Evolutionary conservation across 768 basidiomycete genomes (phyloP).

Genomic region (Suillus variegatus): DNA sequence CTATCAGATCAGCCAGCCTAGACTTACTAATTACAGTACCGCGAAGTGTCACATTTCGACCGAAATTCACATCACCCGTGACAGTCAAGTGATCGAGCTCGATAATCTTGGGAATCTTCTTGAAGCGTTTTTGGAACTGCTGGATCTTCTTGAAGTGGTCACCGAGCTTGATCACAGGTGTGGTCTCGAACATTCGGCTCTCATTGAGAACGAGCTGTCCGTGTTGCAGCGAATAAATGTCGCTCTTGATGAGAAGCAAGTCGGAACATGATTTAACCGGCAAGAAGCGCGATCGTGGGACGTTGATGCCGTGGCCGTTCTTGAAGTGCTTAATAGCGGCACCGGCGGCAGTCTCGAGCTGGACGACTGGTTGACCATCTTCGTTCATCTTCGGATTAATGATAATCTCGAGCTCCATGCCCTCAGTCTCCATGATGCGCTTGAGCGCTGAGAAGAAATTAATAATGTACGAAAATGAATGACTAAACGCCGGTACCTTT

Average conservation of each 20-base stretch:
- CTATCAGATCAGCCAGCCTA: background rate
- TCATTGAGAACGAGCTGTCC: slow-evolving; percentile 66
- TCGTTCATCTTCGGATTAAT: slow-evolving; percentile 72
- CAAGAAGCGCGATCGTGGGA: slow-evolving; percentile 71
- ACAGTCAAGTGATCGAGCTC: slow-evolving; percentile 79
- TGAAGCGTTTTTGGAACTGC: slow-evolving; percentile 75
- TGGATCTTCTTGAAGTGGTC: slow-evolving; percentile 77
- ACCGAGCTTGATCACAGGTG: slow-evolving; percentile 77
- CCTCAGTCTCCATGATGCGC: slow-evolving; percentile 67
- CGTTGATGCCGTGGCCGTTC: slow-evolving; percentile 70
- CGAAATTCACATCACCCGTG: slow-evolving; percentile 67
- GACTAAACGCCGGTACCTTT: slow-evolving; percentile 31
- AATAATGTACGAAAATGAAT: background rate
- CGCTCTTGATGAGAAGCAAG: slow-evolving; percentile 65
- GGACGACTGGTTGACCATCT: slow-evolving; percentile 69
- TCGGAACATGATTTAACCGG: slow-evolving; percentile 66
- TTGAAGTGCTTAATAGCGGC: slow-evolving; percentile 75
- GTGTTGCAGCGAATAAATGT: slow-evolving; percentile 70
- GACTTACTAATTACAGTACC: slow-evolving; percentile 62
- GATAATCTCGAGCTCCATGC: slow-evolving; percentile 79
- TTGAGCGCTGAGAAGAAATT: slow-evolving; percentile 54
- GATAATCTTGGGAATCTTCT: slow-evolving; percentile 70
- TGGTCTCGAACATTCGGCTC: slow-evolving; percentile 56
- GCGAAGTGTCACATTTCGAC: slow-evolving; percentile 61
- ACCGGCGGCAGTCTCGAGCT: slow-evolving; percentile 79